Evolutionary conservation across 805 yeast genomes (phyloP), one percentile per base, ranked within the genome.

Genomic region (Yamadazyma sp.): DNA sequence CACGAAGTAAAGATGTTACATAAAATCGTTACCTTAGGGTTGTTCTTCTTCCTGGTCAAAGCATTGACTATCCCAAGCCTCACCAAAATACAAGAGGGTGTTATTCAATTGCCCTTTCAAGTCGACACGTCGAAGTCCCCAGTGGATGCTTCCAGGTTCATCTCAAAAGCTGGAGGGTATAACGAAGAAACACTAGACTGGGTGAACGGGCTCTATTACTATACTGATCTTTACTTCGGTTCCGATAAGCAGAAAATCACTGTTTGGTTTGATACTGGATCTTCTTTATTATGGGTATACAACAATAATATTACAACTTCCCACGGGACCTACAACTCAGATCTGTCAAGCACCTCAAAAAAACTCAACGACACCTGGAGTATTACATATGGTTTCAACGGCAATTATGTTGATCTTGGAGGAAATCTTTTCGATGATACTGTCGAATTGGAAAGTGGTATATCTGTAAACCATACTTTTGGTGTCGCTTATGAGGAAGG

Each of bases 401-500:
- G 33, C 6, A 36, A 30, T 16, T 30, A 19, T 19, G 33, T 30
- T 19, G 33, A 30, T 12, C 14, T 30, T 20, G 33, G 33, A 10
- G 33, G 33, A 6, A 25, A 30, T 19, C 33, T 30, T 20, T 30
- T 6, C 17, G 20, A 11, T 20, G 33, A 30, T 30, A 11, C 19
- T 20, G 20, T 30, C 7, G 23, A 30, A 8, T 19, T 30, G 24
- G 33, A 20, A 8, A 27, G 20, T 27, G 36, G 14, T 28, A 16
- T 21, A 10, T 24, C 18, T 26, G 25, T 30, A 5, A 30, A 19
- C 24, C 54, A 53, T 26, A 41, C 48, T 22, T 42, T 51, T 10
- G 55, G 55, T 29, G 44, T 51, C 24, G 52, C 50, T 6, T 36
- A 32, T 12, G 24, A 29, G 16, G 51, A 48, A 36, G 35, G 35